Base-by-base conservation (phyloP, 495 filamentous ascomycete species). In the Neurospora sublineolata region DNA sequence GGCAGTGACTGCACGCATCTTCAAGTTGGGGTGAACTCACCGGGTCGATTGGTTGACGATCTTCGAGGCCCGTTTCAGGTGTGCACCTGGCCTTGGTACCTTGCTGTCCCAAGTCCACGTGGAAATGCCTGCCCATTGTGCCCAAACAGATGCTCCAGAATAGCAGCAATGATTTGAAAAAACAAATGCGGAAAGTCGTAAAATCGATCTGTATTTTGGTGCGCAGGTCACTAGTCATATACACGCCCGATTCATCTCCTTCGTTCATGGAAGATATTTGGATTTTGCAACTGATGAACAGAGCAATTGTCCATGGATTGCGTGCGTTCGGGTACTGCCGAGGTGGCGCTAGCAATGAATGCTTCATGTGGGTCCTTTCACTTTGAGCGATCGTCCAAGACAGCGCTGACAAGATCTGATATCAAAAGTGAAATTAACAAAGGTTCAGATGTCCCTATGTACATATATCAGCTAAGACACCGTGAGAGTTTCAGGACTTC, bases 11-110 rank as follows among this genome's bases (percentile, higher is more conserved):
- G 69, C 33, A 69, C 42, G 42, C 73, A 72, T 78, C 76, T 72
- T 78, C 79, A 76, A 72, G 71, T 72, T 71, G 60, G 30, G 27
- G 68, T 67, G 52, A 46, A 69, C 41, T 70, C 37, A 36, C 40
- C 12, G 36, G 44, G 69, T 76, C 75, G 78, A 79, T 80, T 80
- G 79, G 79, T 72, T 74, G 27, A 8, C 68, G 74, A 70, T 40
- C 37, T 69, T 42, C 76, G 70, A 73, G 68, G 72, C 40, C 68
- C 37, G 79, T 80, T 79, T 80, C 79, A 79, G 76, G 67, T 72
- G 7, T 60, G 52, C 23, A 11, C 12, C 10, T 27, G 44, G 44
- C 20, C 20, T 27, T 27, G 20, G 20, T 52, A 27, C 44, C 44
- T 27, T 52, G 6, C 14, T 52, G 44, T 52, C 4, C 20, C 20